These are phyloP conservation scores for Candida yuanshanica DNA, from an alignment of 805 yeast genomes.

Conservation along the genomic window DNA sequence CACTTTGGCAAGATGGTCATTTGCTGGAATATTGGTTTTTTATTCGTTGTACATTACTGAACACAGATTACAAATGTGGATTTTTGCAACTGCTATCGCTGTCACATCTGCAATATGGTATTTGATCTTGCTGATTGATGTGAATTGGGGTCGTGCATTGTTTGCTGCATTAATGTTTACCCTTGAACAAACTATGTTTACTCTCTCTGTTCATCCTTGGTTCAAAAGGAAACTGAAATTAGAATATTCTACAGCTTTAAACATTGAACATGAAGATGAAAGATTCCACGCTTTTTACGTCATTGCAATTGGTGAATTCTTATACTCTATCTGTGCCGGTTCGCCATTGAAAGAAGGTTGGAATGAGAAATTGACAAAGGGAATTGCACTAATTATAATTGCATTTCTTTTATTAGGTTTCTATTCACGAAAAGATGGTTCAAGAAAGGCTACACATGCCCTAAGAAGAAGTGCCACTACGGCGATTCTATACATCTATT, in stretches of 20 bases:
- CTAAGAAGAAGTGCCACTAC: constrained; percentile 40
- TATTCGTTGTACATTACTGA: constrained; percentile 42
- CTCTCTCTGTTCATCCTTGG: constrained; percentile 41
- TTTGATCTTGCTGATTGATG: constrained; percentile 40
- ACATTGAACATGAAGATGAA: constrained; percentile 64
- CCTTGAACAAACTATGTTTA: constrained; percentile 36
- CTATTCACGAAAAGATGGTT: constrained; percentile 50
- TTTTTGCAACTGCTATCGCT: constrained; percentile 29
- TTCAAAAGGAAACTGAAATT: constrained; percentile 37
- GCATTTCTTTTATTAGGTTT: constrained; percentile 47
- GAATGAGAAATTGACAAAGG: constrained; percentile 38
- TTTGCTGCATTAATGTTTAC: constrained; percentile 34
- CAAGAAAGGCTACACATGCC: constrained; percentile 45
- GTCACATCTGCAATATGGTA: constrained; percentile 42
- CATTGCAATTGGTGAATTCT: constrained; percentile 62
- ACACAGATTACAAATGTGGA: constrained; percentile 44
- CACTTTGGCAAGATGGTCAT: constrained; percentile 33
- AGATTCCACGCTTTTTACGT: constrained; percentile 51
- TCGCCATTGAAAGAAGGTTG: constrained; percentile 43
- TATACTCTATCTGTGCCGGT: constrained; percentile 45
- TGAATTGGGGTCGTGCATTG: constrained; percentile 40
- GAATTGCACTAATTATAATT: constrained; percentile 39
- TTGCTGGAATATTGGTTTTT: constrained; percentile 25
- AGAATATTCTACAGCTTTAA: constrained; percentile 51
- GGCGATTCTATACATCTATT: constrained; percentile 41